Percentiles rank a stretch among this genome's conserved stretches.
phyloP scores from a whole-genome alignment of 2,329 filamentous ascomycete species.

The Diaporthe australafricana region DNA sequence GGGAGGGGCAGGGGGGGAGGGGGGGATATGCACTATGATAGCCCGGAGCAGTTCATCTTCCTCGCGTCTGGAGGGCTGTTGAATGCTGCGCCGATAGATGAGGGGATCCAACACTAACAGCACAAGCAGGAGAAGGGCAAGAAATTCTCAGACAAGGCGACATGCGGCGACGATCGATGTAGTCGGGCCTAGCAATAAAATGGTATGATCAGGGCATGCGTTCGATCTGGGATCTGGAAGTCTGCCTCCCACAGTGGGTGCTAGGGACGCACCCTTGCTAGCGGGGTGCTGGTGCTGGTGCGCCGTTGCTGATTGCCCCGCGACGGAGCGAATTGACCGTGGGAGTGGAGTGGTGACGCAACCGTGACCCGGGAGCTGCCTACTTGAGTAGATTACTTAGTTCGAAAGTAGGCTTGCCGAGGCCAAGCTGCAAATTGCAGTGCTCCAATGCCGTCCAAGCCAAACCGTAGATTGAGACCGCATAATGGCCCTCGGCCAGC shows the following conservation, averaged over 20 bases:
- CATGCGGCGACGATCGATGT: neutral
- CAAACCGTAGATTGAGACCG: too few species aligned
- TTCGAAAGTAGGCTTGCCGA: too few species aligned
- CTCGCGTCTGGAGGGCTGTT: neutral
- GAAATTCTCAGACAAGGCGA: neutral
- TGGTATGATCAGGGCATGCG: neutral
- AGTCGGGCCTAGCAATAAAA: neutral
- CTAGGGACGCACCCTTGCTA: neutral
- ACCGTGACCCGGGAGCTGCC: slow-evolving; percentile 4
- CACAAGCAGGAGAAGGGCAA: neutral
- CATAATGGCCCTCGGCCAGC: too few species aligned
- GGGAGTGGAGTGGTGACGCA: slow-evolving; percentile 23
- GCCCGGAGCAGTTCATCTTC: slow-evolving; percentile 32
- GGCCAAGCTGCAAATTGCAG: too few species aligned
- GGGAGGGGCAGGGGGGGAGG: neutral
- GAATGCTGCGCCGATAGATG: neutral
- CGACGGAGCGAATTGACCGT: slow-evolving; percentile 14
- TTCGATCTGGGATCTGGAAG: slow-evolving; percentile 10
- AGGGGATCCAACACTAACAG: neutral
- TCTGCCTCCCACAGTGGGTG: too few species aligned
- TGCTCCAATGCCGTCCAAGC: too few species aligned
- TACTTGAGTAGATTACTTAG: too few species aligned
- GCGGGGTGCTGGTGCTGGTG: neutral
- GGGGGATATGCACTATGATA: neutral
- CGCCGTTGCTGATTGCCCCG: slow-evolving; percentile 14